Conservation (phyloP, 208 protist genomes). For the Crithidia mellificae region DNA sequence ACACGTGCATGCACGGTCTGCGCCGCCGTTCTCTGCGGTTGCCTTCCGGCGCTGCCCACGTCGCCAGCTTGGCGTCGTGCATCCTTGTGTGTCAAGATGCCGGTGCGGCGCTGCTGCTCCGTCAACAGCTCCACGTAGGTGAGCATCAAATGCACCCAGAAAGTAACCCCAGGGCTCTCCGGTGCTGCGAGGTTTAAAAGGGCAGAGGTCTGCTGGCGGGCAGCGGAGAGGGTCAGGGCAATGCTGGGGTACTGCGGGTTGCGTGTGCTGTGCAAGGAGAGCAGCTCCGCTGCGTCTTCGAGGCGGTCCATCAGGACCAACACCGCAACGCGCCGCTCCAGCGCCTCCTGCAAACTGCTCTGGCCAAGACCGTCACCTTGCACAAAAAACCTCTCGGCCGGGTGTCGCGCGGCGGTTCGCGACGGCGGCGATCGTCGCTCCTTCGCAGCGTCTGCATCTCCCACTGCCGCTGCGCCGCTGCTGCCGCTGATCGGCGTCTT, state of each 20-base stretch:
- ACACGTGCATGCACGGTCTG: no score
- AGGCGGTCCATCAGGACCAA: conserved; percentile 58
- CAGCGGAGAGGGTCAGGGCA: conserved; percentile 60
- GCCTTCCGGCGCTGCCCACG: no score
- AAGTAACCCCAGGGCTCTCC: conserved; percentile 40
- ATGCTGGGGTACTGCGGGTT: conserved; percentile 65
- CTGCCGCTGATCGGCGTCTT: neutral
- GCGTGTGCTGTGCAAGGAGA: conserved; percentile 45
- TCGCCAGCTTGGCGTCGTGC: no score
- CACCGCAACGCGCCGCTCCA: conserved; percentile 80
- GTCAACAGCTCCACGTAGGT: conserved; percentile 40
- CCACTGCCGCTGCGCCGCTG: neutral
- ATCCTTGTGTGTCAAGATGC: neutral
- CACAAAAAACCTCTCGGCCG: conserved; percentile 34
- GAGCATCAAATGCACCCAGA: conserved; percentile 64
- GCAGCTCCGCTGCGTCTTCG: conserved; percentile 55
- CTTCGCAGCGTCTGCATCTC: neutral
- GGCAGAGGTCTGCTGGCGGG: conserved; percentile 14
- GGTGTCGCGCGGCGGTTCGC: neutral
- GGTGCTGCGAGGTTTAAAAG: conserved; percentile 15
- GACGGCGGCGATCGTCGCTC: neutral
- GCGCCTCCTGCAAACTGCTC: conserved; percentile 58
- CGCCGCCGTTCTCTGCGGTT: no score
- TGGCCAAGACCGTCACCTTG: conserved; percentile 60
- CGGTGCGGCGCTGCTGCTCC: conserved; percentile 1